Evolutionary conservation across 2,329 filamentous ascomycete genomes (phyloP).

Genomic region (Metarhizium guizhouense): DNA sequence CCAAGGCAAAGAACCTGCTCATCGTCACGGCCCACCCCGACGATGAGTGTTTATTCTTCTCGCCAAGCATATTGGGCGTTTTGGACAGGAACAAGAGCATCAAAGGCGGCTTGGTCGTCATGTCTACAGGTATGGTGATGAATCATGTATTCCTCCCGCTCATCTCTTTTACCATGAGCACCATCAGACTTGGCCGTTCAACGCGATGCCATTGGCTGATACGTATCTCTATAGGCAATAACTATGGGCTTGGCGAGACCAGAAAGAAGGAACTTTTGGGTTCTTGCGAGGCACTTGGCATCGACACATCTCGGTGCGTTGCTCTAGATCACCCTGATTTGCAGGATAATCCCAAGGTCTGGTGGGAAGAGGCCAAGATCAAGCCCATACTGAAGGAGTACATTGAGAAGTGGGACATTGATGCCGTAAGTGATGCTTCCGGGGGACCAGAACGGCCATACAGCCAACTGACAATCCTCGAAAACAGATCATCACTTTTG

Average conservation of each 20-base stretch:
- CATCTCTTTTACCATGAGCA: too few species aligned
- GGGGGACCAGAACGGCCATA: too few species aligned
- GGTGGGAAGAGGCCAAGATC: conserved; percentile 28
- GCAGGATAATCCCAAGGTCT: conserved; percentile 27
- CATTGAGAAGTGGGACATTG: conserved; percentile 26
- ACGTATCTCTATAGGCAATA: conserved; percentile 14
- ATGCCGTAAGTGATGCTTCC: conserved; percentile 16
- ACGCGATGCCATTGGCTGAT: neutral
- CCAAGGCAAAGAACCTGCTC: conserved; percentile 23
- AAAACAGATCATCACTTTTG: conserved; percentile 28
- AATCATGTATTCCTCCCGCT: too few species aligned
- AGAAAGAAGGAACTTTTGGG: conserved; percentile 19
- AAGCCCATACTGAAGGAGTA: conserved; percentile 22
- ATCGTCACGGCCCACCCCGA: conserved; percentile 30
- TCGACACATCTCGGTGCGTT: conserved; percentile 17
- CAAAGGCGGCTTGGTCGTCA: conserved; percentile 18
- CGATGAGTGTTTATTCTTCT: conserved; percentile 29
- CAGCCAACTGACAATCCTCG: conserved; percentile 3
- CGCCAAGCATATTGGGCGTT: conserved; percentile 21
- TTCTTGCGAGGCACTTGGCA: conserved; percentile 20
- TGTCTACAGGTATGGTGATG: conserved; percentile 19
- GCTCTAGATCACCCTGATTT: conserved; percentile 25
- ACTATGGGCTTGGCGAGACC: conserved; percentile 21
- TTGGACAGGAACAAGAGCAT: conserved; percentile 18
- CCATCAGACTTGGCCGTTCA: neutral